A percentile compares a stretch with the other conserved stretches of the same genome.
phyloP scores from a whole-genome alignment of 768 basidiomycete species.

The Boletus bicolor region DNA sequence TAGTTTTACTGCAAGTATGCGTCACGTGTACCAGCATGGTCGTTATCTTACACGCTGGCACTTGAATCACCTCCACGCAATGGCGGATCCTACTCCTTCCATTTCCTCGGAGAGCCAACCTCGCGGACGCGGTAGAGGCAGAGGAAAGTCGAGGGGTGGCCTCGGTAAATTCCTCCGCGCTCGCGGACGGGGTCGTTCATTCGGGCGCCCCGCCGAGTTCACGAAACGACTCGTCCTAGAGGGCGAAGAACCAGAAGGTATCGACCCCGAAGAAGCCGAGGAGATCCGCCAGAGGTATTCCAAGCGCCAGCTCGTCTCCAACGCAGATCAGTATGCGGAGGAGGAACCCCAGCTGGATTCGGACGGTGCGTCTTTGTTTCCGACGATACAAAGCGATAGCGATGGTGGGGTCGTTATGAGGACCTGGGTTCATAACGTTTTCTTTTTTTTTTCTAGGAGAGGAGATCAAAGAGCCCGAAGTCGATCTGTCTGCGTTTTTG shows the following conservation, averaged over 20 bases:
- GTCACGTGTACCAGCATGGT: no score
- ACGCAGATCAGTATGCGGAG: constrained; percentile 73
- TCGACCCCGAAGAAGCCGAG: constrained; percentile 43
- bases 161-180: constrained; percentile 74
- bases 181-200: constrained; percentile 56
- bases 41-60: not conserved
- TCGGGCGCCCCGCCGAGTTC: constrained; percentile 66
- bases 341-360: constrained; percentile 66
- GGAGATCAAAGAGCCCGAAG: constrained; percentile 63
- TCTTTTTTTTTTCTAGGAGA: constrained; percentile 44
- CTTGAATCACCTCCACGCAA: not conserved
- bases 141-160: constrained; percentile 62
- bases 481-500: constrained; percentile 67
- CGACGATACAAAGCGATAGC: not conserved
- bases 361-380: constrained; percentile 48
- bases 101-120: constrained; percentile 9
- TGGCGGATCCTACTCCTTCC: constrained; percentile 15
- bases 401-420: not conserved
- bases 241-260: constrained; percentile 44
- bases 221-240: constrained; percentile 57
- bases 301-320: constrained; percentile 59
- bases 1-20: no score
- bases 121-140: constrained; percentile 43
- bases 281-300: constrained; percentile 52
- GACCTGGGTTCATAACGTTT: not conserved